Evolutionary conservation across 208 protist genomes (phyloP).

Genomic region (Porcisia deanei): DNA sequence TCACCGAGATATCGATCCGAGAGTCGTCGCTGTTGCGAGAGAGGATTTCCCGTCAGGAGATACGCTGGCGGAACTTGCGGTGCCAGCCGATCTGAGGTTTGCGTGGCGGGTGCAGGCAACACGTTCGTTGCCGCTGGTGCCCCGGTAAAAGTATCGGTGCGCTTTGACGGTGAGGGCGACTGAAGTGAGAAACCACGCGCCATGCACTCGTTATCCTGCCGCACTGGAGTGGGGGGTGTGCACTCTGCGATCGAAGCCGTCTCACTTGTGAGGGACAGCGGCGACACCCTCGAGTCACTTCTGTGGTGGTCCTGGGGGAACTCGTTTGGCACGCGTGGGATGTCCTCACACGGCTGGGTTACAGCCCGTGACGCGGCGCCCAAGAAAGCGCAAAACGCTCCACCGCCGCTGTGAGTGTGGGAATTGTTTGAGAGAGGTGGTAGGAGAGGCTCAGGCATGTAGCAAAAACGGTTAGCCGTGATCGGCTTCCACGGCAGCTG

Average conservation of each 20-base stretch:
- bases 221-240: background rate
- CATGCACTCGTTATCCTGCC: background rate
- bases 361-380: background rate
- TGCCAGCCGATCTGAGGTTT: background rate
- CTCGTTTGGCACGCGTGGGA: background rate
- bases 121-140: too few species aligned
- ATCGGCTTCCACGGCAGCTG: background rate
- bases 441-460: background rate
- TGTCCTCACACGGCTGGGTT: background rate
- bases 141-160: background rate
- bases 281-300: background rate
- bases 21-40: background rate
- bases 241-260: background rate
- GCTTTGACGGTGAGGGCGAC: conserved; percentile 3
- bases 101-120: background rate
- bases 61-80: background rate
- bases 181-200: background rate
- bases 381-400: background rate
- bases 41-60: background rate
- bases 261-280: conserved; percentile 6
- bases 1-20: conserved; percentile 2
- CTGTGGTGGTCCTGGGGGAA: background rate
- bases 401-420: background rate
- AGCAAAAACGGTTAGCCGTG: background rate
- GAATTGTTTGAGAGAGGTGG: background rate